Percentiles rank a stretch among this genome's conserved stretches.
phyloP scores from a whole-genome alignment of 2,329 filamentous ascomycete species.

The Phialemoniopsis sp. region DNA sequence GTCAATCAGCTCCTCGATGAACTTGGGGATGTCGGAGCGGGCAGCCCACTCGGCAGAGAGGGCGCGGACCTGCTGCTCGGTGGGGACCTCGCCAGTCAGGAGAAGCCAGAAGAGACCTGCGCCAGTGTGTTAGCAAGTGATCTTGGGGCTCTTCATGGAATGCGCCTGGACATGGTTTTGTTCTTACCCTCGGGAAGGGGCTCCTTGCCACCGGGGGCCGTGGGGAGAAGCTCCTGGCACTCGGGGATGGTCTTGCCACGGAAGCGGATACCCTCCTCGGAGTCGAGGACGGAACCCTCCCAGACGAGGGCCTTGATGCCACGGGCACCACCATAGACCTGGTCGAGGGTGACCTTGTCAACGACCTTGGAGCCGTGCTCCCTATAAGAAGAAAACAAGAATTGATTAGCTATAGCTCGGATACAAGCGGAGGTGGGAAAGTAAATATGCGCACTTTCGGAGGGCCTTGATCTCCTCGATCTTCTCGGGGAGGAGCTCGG shows the following conservation, averaged over 20 bases:
- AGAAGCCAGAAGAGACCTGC: slow-evolving; percentile 98
- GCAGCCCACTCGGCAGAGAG: slow-evolving; percentile 99
- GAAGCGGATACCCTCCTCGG: slow-evolving; percentile 99
- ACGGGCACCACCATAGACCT: slow-evolving; percentile 98
- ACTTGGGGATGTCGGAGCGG: slow-evolving; percentile 94
- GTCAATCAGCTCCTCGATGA: slow-evolving; percentile 99
- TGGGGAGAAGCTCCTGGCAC: slow-evolving; percentile 95
- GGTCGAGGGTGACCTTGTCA: slow-evolving; percentile 97
- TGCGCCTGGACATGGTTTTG: slow-evolving; percentile 1
- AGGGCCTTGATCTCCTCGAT: slow-evolving; percentile 99
- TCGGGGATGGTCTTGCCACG: slow-evolving; percentile 98
- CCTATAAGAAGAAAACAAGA: slow-evolving; percentile 38
- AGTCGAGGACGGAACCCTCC: slow-evolving; percentile 97
- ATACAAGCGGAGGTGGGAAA: slow-evolving; percentile 6
- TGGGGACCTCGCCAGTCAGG: slow-evolving; percentile 94
- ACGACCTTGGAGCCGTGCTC: slow-evolving; percentile 93
- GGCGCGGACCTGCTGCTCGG: slow-evolving; percentile 96
- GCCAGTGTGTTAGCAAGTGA: neutral
- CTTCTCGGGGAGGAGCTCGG: slow-evolving; percentile 91
- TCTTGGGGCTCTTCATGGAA: no score
- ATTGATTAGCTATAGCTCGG: slow-evolving; percentile 16
- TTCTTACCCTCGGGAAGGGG: slow-evolving; percentile 83
- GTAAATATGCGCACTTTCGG: slow-evolving; percentile 61
- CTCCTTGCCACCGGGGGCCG: slow-evolving; percentile 94
- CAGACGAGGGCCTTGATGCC: slow-evolving; percentile 98